Percentiles rank a stretch among this genome's conserved stretches.
Conservation (phyloP, 2,329 filamentous ascomycete species). For the Pestalotiopsis sp. region DNA sequence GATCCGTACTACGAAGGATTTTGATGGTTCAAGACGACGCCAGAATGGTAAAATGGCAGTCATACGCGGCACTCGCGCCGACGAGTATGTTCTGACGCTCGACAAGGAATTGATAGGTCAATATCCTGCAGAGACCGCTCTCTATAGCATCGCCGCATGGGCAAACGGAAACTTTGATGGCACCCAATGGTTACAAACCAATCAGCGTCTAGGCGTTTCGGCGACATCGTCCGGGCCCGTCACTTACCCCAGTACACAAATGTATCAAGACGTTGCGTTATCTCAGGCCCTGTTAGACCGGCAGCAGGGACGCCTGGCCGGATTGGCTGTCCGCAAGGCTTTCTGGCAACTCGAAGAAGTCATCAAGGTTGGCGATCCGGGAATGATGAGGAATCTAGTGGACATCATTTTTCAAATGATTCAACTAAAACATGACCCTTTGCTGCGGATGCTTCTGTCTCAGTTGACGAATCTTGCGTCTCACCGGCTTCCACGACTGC, state of each 20-base stretch:
- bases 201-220: not conserved
- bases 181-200: not conserved
- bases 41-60: not conserved
- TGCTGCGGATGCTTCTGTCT: conserved; percentile 2
- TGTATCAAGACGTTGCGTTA: conserved; percentile 4
- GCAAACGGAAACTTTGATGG: conserved; percentile 7
- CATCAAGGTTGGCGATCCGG: conserved; percentile 5
- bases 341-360: conserved; percentile 11
- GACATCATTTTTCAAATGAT: conserved; percentile 11
- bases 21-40: not conserved
- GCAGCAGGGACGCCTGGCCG: conserved; percentile 1
- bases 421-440: not conserved
- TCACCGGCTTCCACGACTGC: not conserved
- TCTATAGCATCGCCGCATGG: not conserved
- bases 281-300: not conserved
- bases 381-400: conserved; percentile 10
- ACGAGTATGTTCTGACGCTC: not conserved
- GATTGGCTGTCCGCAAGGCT: conserved; percentile 9
- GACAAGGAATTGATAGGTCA: not conserved
- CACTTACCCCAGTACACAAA: conserved; percentile 6
- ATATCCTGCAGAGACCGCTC: not conserved
- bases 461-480: not conserved
- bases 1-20: not conserved
- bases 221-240: not conserved
- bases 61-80: not conserved